Percentiles rank a stretch among this genome's conserved stretches.
These are phyloP conservation scores for Cladosporium cucumerinum DNA, from an alignment of 2,329 filamentous ascomycete genomes.

Conservation along the genomic window DNA sequence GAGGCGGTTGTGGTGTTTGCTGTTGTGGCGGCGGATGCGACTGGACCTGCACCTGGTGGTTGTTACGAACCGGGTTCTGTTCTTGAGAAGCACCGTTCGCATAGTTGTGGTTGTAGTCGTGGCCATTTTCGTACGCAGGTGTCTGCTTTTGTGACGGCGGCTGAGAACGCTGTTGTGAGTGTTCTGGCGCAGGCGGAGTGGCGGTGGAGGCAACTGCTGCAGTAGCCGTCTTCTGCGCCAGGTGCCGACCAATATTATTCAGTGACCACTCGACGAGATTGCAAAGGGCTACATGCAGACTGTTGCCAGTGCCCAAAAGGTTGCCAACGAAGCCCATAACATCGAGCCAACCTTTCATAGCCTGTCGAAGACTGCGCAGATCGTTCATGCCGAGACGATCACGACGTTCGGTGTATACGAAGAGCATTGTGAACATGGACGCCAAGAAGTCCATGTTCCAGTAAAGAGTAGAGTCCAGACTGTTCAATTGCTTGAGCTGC, in stretches of 20 bases:
- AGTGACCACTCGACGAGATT: conserved; percentile 50
- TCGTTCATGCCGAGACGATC: conserved; percentile 58
- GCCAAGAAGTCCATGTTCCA: conserved; percentile 68
- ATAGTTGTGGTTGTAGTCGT: background rate
- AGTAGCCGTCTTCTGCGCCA: conserved; percentile 39
- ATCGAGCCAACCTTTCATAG: conserved; percentile 68
- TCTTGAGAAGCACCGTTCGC: conserved; percentile 3
- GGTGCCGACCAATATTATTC: conserved; percentile 45
- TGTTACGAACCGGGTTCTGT: background rate
- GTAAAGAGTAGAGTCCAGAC: conserved; percentile 76
- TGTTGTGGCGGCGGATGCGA: conserved; percentile 10
- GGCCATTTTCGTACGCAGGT: conserved; percentile 1
- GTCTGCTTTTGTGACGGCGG: conserved; percentile 5
- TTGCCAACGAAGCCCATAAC: conserved; percentile 65
- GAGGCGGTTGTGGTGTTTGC: conserved; percentile 12
- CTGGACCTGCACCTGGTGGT: conserved; percentile 1
- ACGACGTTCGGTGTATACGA: conserved; percentile 65
- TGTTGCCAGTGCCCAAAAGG: conserved; percentile 57
- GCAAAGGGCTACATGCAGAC: conserved; percentile 48
- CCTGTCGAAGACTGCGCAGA: conserved; percentile 57
- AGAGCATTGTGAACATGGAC: conserved; percentile 69
- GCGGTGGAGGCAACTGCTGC: conserved; percentile 41
- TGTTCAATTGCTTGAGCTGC: conserved; percentile 61
- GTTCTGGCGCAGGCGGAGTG: conserved; percentile 12
- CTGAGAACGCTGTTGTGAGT: background rate